A percentile compares a stretch with the other conserved stretches of the same genome.
Conservation (phyloP, 805 yeast genomes). For the Starmerella potacharoeniae region DNA sequence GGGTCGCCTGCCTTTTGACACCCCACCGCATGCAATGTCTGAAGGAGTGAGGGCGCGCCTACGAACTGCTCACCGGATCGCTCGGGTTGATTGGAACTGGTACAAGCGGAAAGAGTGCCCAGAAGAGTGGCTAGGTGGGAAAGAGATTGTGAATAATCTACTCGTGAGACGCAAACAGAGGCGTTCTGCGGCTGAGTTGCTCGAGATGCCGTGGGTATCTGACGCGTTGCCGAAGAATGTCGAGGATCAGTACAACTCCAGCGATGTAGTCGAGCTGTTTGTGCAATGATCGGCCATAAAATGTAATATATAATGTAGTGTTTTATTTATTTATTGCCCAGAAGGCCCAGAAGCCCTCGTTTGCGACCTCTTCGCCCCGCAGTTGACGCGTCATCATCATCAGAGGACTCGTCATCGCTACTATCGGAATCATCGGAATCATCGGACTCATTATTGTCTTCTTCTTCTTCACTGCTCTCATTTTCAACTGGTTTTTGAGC, state of each 20-base stretch:
- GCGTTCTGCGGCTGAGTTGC: constrained; percentile 29
- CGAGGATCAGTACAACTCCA: constrained; percentile 4
- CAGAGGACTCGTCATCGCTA: constrained; percentile 6
- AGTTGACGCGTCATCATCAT: neutral
- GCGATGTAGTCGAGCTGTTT: constrained; percentile 9
- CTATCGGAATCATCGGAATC: constrained; percentile 1
- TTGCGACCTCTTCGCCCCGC: constrained; percentile 1
- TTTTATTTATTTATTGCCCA: neutral
- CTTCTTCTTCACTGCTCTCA: constrained; percentile 11
- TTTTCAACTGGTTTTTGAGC: neutral
- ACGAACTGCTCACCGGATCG: constrained; percentile 77
- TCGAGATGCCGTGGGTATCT: constrained; percentile 30
- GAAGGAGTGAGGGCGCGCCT: constrained; percentile 33
- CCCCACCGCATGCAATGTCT: constrained; percentile 38
- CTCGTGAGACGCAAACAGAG: constrained; percentile 41
- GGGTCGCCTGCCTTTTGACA: constrained; percentile 83
- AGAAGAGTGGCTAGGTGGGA: constrained; percentile 39
- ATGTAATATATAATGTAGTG: neutral
- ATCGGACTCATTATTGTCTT: neutral
- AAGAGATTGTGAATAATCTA: constrained; percentile 39
- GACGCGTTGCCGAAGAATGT: constrained; percentile 14
- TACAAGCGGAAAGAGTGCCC: constrained; percentile 34
- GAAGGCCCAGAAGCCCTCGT: neutral
- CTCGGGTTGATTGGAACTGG: constrained; percentile 91
- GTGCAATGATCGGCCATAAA: constrained; percentile 4